A percentile compares a stretch with the other conserved stretches of the same genome.
These are phyloP conservation scores for Diutina rugosa DNA, from an alignment of 1,139 yeast genomes.

Conservation along the genomic window DNA sequence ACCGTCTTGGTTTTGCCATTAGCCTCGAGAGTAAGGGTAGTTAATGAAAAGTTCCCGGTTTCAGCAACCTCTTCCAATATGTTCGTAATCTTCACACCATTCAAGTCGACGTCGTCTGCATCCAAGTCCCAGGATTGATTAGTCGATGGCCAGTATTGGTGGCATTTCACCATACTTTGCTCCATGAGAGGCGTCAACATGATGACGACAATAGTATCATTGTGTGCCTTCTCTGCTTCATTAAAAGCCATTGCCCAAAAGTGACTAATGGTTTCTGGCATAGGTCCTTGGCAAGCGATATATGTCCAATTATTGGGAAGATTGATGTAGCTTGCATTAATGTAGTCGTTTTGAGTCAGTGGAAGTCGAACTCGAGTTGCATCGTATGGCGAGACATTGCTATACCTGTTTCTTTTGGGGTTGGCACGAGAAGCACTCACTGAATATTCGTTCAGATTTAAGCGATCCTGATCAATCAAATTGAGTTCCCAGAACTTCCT, in stretches of 20 bases:
- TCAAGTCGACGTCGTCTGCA: background rate
- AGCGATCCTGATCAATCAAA: background rate
- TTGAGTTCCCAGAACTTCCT: background rate
- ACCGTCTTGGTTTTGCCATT: slow-evolving; percentile 22
- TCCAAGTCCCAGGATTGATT: slow-evolving; percentile 11
- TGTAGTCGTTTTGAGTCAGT: slow-evolving; percentile 17
- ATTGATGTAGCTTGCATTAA: slow-evolving; percentile 27
- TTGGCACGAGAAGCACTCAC: slow-evolving; percentile 5
- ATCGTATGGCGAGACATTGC: slow-evolving; percentile 33
- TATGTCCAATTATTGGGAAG: slow-evolving; percentile 11
- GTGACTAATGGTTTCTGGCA: slow-evolving; percentile 43
- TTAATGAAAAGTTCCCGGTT: slow-evolving; percentile 16
- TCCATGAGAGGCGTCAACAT: slow-evolving; percentile 83
- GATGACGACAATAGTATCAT: slow-evolving; percentile 41
- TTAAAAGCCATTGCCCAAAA: slow-evolving; percentile 81
- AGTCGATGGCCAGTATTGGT: slow-evolving; percentile 56
- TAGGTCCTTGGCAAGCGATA: slow-evolving; percentile 51
- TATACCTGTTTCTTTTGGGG: slow-evolving; percentile 23
- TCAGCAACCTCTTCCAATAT: slow-evolving; percentile 9
- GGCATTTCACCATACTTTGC: slow-evolving; percentile 49
- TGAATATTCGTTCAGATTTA: background rate
- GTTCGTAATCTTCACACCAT: background rate
- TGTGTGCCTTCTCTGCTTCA: slow-evolving; percentile 21
- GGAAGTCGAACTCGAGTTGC: slow-evolving; percentile 17
- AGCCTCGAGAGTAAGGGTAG: slow-evolving; percentile 15